Percentiles rank a stretch among this genome's conserved stretches.
These are phyloP conservation scores for Rhizophagus sp. DNA, from an alignment of 192 early-diverging fungal species.

Conservation along the genomic window DNA sequence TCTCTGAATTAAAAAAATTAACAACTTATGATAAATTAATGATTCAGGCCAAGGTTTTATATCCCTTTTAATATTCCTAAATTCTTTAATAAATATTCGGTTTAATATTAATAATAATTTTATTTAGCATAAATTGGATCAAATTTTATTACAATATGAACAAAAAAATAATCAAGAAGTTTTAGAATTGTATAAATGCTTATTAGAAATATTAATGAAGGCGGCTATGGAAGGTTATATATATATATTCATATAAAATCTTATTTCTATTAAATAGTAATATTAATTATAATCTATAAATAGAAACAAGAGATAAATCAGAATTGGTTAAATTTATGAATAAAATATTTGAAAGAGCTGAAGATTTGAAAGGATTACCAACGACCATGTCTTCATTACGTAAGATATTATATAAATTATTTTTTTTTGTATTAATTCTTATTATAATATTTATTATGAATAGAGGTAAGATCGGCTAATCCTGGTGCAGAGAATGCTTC, in stretches of 20 bases:
- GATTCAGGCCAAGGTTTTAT: not conserved
- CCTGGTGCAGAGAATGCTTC: not conserved
- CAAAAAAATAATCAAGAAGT: constrained; percentile 33
- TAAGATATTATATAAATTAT: constrained; percentile 14
- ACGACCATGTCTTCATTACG: constrained; percentile 29
- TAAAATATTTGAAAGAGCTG: constrained; percentile 43
- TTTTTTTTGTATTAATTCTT: not conserved
- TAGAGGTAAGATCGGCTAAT: not conserved
- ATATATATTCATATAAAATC: not conserved
- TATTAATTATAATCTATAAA: not conserved
- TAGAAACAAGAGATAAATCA: constrained; percentile 34
- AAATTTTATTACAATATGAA: not conserved
- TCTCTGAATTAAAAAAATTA: not conserved
- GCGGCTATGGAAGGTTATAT: constrained; percentile 49
- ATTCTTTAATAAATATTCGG: not conserved
- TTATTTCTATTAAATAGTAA: not conserved
- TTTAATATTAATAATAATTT: not conserved
- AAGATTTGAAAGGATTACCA: constrained; percentile 48
- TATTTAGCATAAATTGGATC: not conserved
- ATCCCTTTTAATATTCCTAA: not conserved
- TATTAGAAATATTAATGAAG: constrained; percentile 47
- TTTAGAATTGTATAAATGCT: constrained; percentile 51
- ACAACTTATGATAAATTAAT: not conserved
- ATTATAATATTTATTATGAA: not conserved
- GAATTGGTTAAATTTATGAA: constrained; percentile 33